phyloP scores from a whole-genome alignment of 805 yeast genomes.

The Wickerhamomyces chaumierensis region DNA sequence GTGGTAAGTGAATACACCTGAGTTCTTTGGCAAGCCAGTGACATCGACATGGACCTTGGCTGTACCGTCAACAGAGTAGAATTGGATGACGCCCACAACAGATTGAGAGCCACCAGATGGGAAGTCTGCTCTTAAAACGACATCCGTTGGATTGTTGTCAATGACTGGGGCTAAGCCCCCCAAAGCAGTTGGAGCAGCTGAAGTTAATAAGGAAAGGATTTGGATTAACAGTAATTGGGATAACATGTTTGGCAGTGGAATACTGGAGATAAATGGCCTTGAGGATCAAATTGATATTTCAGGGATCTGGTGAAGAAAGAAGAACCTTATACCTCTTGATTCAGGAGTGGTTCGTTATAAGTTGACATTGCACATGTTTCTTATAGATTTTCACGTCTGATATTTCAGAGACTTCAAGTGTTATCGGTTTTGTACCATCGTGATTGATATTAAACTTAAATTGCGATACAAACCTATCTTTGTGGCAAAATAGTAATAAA shows the following conservation, averaged over 20 bases:
- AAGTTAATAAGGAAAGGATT: slow-evolving; percentile 5
- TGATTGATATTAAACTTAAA: background rate
- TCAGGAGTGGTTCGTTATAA: no score
- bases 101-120: slow-evolving; percentile 20
- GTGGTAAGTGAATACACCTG: slow-evolving; percentile 63
- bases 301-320: no score
- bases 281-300: no score
- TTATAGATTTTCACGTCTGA: background rate
- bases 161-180: slow-evolving; percentile 7
- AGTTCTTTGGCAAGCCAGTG: slow-evolving; percentile 54
- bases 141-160: slow-evolving; percentile 15
- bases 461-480: background rate
- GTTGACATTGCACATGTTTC: background rate
- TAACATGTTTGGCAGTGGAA: slow-evolving; percentile 5
- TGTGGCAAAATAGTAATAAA: no score
- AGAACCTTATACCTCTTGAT: no score
- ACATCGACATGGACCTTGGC: slow-evolving; percentile 61
- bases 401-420: background rate
- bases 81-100: slow-evolving; percentile 43
- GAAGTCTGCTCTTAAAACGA: slow-evolving; percentile 20
- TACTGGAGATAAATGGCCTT: background rate
- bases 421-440: background rate
- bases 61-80: slow-evolving; percentile 46
- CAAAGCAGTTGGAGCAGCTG: slow-evolving; percentile 1
- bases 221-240: slow-evolving; percentile 4